Conservation (phyloP, 352 stramenopile species). For the Blastocystis sp. region DNA sequence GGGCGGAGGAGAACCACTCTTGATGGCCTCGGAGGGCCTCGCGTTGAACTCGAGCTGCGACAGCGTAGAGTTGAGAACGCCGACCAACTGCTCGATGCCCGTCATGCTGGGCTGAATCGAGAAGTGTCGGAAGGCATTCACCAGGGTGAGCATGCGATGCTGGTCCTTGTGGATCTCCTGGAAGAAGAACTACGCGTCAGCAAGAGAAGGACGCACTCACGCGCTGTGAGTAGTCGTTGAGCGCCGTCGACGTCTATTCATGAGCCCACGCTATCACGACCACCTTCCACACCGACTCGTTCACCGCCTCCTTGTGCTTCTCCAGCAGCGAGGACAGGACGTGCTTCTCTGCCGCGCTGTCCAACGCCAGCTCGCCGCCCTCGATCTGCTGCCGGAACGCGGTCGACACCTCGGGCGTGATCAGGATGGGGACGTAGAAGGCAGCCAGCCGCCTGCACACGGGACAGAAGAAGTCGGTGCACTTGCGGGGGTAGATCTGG, state of each 20-base stretch:
- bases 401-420: not conserved
- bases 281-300: not conserved
- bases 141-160: not conserved
- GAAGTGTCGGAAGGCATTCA: not conserved
- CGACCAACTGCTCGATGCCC: not conserved
- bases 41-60: conserved; percentile 13
- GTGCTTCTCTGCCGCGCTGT: not conserved
- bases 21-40: not conserved
- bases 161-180: not conserved
- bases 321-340: not conserved
- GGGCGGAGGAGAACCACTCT: not conserved
- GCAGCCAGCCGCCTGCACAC: conserved; percentile 12
- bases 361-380: not conserved
- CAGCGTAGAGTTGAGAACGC: conserved; percentile 30
- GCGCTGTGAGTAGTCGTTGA: conserved; percentile 37
- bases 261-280: not conserved
- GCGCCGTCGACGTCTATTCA: not conserved
- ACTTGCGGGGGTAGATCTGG: not conserved
- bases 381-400: not conserved
- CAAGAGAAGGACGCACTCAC: not conserved
- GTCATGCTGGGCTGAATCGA: not conserved
- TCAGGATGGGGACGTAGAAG: not conserved
- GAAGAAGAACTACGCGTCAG: conserved; percentile 20
- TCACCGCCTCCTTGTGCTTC: not conserved
- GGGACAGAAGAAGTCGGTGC: conserved; percentile 16